Percentiles rank a stretch among this genome's conserved stretches.
phyloP scores from a whole-genome alignment of 192 early-diverging fungal species.

The Podochytrium sp. region DNA sequence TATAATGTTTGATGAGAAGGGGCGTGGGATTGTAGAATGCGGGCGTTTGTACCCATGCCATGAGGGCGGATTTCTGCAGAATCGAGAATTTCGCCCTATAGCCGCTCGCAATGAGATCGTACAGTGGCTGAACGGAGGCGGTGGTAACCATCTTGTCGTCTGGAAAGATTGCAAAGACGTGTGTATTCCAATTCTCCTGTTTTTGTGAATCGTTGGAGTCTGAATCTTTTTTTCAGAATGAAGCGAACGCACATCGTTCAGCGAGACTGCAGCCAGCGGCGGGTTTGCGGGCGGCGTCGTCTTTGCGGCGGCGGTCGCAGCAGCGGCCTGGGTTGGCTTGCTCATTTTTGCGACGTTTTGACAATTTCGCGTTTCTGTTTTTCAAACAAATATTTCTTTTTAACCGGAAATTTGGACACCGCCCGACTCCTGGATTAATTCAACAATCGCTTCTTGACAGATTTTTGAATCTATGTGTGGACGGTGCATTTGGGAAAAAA shows the following conservation, averaged over 20 bases:
- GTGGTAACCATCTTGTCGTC: slow-evolving; percentile 5
- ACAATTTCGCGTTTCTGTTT: neutral
- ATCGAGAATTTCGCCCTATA: slow-evolving; percentile 45
- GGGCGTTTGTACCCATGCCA: slow-evolving; percentile 48
- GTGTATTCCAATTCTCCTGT: slow-evolving; percentile 12
- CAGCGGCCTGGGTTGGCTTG: neutral
- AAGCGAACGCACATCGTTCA: slow-evolving; percentile 1
- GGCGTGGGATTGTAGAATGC: neutral
- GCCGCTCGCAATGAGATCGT: slow-evolving; percentile 44
- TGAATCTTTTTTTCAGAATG: neutral
- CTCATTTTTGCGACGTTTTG: neutral
- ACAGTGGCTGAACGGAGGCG: slow-evolving; percentile 16
- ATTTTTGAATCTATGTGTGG: no score
- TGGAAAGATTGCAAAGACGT: slow-evolving; percentile 12
- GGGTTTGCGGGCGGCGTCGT: neutral
- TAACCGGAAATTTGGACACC: neutral
- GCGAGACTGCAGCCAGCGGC: neutral
- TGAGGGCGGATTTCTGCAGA: slow-evolving; percentile 36
- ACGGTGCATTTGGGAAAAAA: no score
- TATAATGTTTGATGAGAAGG: neutral
- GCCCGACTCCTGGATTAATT: no score
- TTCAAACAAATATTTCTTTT: no score
- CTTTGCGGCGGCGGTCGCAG: neutral
- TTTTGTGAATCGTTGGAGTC: neutral
- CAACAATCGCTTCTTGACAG: no score